These are phyloP conservation scores for Glaciozyma martinii DNA, from an alignment of 768 basidiomycete genomes.

Conservation along the genomic window DNA sequence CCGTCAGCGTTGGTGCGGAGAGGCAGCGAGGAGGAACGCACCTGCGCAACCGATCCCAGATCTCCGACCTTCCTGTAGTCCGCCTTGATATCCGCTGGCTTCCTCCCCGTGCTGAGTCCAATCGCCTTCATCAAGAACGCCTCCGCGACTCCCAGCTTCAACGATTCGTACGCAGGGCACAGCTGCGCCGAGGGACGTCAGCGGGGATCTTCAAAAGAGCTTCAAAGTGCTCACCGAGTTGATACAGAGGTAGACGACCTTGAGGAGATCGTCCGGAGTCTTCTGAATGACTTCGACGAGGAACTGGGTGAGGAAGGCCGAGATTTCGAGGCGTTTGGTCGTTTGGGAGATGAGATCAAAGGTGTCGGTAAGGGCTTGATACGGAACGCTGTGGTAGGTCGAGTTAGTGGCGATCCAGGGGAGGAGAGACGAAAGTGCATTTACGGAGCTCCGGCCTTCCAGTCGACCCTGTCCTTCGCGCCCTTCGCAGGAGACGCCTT, in stretches of 20 bases:
- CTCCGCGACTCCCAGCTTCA: slow-evolving; percentile 95
- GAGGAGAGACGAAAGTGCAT: background rate
- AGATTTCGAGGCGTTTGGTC: slow-evolving; percentile 91
- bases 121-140: slow-evolving; percentile 90
- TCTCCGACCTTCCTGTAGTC: slow-evolving; percentile 94
- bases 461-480: slow-evolving; percentile 9
- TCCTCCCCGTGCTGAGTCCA: slow-evolving; percentile 87
- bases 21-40: slow-evolving; percentile 38
- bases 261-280: slow-evolving; percentile 67
- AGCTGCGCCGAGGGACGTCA: slow-evolving; percentile 48
- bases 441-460: slow-evolving; percentile 29
- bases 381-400: slow-evolving; percentile 61
- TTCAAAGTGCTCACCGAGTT: slow-evolving; percentile 57
- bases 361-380: slow-evolving; percentile 78
- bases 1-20: background rate
- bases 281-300: slow-evolving; percentile 80
- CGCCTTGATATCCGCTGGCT: slow-evolving; percentile 66
- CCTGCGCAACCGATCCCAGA: slow-evolving; percentile 93
- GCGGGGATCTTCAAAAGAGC: background rate
- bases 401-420: background rate
- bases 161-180: slow-evolving; percentile 86
- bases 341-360: slow-evolving; percentile 87
- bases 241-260: slow-evolving; percentile 90
- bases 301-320: slow-evolving; percentile 75
- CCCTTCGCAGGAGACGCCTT: background rate